phyloP scores from a whole-genome alignment of 2,329 filamentous ascomycete species.

The Alternaria sp. region DNA sequence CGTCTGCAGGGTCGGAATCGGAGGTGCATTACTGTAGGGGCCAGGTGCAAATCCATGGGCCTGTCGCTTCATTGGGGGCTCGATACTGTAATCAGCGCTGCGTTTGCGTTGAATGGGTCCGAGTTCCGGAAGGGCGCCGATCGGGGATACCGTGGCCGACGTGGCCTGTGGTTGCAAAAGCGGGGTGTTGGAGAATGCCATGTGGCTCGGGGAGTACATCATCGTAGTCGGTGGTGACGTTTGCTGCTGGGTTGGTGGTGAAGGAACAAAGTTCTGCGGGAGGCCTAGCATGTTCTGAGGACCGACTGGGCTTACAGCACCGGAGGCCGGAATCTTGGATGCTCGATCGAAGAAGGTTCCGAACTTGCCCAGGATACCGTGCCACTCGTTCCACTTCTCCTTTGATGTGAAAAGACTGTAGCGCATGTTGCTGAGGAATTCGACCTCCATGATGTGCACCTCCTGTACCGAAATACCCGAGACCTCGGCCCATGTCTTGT shows the following conservation, averaged over 20 bases:
- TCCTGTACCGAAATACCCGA: constrained; percentile 92
- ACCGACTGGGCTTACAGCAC: constrained; percentile 43
- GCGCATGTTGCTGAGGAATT: constrained; percentile 97
- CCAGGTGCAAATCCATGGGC: constrained; percentile 45
- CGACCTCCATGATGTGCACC: constrained; percentile 99
- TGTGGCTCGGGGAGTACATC: constrained; percentile 52
- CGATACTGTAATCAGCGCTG: constrained; percentile 61
- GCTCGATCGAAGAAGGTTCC: constrained; percentile 81
- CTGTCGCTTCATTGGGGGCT: constrained; percentile 64
- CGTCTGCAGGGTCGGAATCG: constrained; percentile 44
- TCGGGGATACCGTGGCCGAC: constrained; percentile 53
- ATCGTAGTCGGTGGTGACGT: constrained; percentile 56
- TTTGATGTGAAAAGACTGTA: constrained; percentile 90
- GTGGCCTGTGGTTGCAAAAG: constrained; percentile 48
- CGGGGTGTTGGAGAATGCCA: constrained; percentile 49
- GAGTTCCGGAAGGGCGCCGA: constrained; percentile 51
- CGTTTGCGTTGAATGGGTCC: constrained; percentile 61
- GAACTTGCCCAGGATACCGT: constrained; percentile 81
- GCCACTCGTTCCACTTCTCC: constrained; percentile 86
- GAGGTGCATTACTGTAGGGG: constrained; percentile 44
- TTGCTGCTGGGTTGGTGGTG: constrained; percentile 58
- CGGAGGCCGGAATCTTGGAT: constrained; percentile 54
- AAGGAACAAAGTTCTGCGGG: constrained; percentile 56
- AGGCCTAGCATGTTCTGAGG: constrained; percentile 42
- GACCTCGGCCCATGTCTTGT: constrained; percentile 99